Conservation (phyloP, 495 filamentous ascomycete genomes). For the Aspergillus mulundensis region DNA sequence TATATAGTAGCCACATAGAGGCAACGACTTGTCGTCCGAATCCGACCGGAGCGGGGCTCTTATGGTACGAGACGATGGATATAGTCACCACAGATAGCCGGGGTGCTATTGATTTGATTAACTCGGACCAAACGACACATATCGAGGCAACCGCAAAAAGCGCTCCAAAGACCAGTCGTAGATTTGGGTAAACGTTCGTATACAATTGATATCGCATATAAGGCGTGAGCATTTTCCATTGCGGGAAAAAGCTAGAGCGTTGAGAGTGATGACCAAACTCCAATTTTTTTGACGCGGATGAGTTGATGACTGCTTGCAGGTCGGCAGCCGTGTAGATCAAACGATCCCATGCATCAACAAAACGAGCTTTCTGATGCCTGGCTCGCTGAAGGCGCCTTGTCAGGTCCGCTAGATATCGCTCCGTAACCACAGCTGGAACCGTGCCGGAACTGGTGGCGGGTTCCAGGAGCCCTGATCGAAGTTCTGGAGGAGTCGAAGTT, state of each 20-base stretch:
- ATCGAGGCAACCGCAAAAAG: slow-evolving; percentile 70
- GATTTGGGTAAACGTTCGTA: slow-evolving; percentile 61
- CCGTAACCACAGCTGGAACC: slow-evolving; percentile 79
- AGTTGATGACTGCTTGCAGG: slow-evolving; percentile 80
- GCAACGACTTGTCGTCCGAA: slow-evolving; percentile 82
- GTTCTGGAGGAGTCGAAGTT: slow-evolving; percentile 62
- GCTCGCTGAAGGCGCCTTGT: slow-evolving; percentile 76
- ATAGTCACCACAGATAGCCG: slow-evolving; percentile 77
- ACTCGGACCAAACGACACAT: slow-evolving; percentile 86
- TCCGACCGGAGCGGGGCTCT: slow-evolving; percentile 64
- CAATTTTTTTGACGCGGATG: slow-evolving; percentile 72
- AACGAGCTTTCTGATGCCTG: slow-evolving; percentile 76
- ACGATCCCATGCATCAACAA: slow-evolving; percentile 79
- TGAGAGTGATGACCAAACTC: slow-evolving; percentile 62
- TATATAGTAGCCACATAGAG: slow-evolving; percentile 87
- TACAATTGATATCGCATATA: slow-evolving; percentile 79
- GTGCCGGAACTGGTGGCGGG: slow-evolving; percentile 30
- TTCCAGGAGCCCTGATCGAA: slow-evolving; percentile 46
- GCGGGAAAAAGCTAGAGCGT: slow-evolving; percentile 50
- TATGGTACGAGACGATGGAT: slow-evolving; percentile 76
- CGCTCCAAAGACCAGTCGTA: slow-evolving; percentile 56
- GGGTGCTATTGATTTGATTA: slow-evolving; percentile 72
- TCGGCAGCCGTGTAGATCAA: slow-evolving; percentile 67
- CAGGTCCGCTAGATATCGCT: slow-evolving; percentile 85
- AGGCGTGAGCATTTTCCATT: slow-evolving; percentile 64